A percentile compares a stretch with the other conserved stretches of the same genome.
Evolutionary conservation across 129 eudicot genomes (phyloP).

Genomic region (Lonicera japonica): DNA sequence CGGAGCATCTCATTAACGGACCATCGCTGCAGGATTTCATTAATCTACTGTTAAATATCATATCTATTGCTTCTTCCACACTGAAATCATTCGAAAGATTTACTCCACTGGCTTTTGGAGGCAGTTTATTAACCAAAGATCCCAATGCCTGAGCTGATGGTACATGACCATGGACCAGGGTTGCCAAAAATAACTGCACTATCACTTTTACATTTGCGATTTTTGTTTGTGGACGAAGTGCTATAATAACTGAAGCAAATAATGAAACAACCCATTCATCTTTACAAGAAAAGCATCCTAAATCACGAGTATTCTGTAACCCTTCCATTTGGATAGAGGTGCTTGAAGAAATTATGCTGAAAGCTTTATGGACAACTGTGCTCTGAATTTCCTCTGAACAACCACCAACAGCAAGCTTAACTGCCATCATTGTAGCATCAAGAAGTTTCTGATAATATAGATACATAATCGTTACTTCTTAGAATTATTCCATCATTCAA

Average conservation of each 20-base stretch:
- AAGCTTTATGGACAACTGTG: slow-evolving; percentile 50
- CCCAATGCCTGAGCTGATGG: slow-evolving; percentile 96
- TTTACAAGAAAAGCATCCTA: slow-evolving; percentile 23
- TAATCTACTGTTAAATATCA: slow-evolving; percentile 29
- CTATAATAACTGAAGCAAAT: slow-evolving; percentile 69
- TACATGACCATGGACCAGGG: slow-evolving; percentile 48
- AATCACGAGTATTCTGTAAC: slow-evolving; percentile 8
- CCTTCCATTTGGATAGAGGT: slow-evolving; percentile 18
- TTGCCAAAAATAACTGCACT: slow-evolving; percentile 34
- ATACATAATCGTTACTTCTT: background rate
- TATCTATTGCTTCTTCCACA: slow-evolving; percentile 59
- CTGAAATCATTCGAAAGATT: slow-evolving; percentile 12
- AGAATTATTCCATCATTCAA: slow-evolving; percentile 5
- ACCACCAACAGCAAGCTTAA: slow-evolving; percentile 66
- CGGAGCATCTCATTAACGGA: slow-evolving; percentile 16
- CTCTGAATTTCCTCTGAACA: slow-evolving; percentile 60
- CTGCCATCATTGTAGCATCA: slow-evolving; percentile 52
- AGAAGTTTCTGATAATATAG: slow-evolving; percentile 59
- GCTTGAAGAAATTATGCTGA: slow-evolving; percentile 33
- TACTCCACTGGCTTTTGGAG: slow-evolving; percentile 20
- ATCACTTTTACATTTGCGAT: slow-evolving; percentile 34
- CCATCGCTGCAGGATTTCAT: slow-evolving; percentile 14
- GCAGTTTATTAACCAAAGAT: slow-evolving; percentile 75
- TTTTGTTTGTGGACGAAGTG: slow-evolving; percentile 63
- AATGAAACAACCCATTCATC: slow-evolving; percentile 67